phyloP scores from a whole-genome alignment of 2,329 filamentous ascomycete genomes.

The Colletotrichum tabaci region DNA sequence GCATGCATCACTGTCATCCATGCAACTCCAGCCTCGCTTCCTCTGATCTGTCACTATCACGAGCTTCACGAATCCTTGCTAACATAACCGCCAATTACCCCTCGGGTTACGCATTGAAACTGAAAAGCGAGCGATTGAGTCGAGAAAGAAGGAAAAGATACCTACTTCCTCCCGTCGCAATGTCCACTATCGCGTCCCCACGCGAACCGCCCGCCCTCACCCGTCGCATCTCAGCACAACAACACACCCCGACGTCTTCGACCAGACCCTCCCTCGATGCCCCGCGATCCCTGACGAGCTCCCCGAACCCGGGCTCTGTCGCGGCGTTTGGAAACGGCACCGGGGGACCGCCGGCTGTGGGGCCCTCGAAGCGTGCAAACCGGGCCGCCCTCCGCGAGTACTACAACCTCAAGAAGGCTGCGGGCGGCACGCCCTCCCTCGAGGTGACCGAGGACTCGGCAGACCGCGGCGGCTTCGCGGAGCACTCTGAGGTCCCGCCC shows the following conservation, averaged over 20 bases:
- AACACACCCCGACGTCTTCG: constrained; percentile 80
- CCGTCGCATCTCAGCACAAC: constrained; percentile 67
- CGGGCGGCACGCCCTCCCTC: constrained; percentile 54
- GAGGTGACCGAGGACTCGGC: constrained; percentile 60
- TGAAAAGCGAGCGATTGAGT: background rate
- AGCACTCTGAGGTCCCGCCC: constrained; percentile 70
- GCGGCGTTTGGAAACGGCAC: constrained; percentile 45
- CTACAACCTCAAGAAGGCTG: constrained; percentile 82
- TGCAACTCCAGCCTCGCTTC: constrained; percentile 20
- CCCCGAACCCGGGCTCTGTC: constrained; percentile 61
- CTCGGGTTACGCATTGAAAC: background rate
- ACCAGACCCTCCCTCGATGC: constrained; percentile 81
- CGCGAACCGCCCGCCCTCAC: constrained; percentile 72
- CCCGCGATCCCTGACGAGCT: constrained; percentile 72
- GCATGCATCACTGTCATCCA: constrained; percentile 29
- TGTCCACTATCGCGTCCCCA: constrained; percentile 77
- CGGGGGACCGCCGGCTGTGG: constrained; percentile 46
- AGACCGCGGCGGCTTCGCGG: constrained; percentile 44
- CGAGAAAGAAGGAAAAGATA: background rate
- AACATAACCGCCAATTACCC: background rate
- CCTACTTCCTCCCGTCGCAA: constrained; percentile 47
- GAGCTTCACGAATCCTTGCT: background rate
- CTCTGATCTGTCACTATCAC: constrained; percentile 19
- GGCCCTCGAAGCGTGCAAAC: constrained; percentile 71
- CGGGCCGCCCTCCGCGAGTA: constrained; percentile 92